Conservation (phyloP, 495 filamentous ascomycete genomes). For the Xylaria cubensis region DNA sequence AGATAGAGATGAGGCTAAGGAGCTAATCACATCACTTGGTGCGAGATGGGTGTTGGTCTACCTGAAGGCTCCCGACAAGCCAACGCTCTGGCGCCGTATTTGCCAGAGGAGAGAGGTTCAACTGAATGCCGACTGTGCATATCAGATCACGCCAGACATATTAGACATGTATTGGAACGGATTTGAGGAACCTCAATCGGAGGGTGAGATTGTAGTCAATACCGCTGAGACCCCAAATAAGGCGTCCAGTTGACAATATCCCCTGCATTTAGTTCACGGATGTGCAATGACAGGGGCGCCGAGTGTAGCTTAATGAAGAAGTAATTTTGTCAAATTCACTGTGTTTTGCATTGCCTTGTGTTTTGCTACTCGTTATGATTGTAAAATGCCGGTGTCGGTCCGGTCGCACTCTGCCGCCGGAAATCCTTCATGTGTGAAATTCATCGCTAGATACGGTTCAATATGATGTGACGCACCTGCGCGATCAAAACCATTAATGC, state of each 20-base stretch:
- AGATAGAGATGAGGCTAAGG: conserved; percentile 44
- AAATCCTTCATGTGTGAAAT: background rate
- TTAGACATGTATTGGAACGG: conserved; percentile 47
- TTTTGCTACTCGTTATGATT: background rate
- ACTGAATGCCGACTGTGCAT: conserved; percentile 48
- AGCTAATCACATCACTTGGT: conserved; percentile 37
- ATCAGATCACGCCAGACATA: conserved; percentile 43
- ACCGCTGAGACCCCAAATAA: background rate
- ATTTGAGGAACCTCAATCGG: conserved; percentile 45
- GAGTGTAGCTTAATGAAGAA: background rate
- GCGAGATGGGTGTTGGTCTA: conserved; percentile 46
- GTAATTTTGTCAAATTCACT: background rate
- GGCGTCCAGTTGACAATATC: background rate
- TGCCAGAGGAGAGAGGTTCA: conserved; percentile 36
- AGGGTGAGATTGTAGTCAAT: conserved; percentile 46
- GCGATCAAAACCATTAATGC: background rate
- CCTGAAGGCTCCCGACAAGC: conserved; percentile 39
- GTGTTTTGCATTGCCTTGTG: background rate
- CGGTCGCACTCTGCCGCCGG: background rate
- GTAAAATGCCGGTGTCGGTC: background rate
- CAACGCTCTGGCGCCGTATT: conserved; percentile 43
- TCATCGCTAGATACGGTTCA: background rate
- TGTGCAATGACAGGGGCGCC: background rate
- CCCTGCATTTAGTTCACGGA: background rate
- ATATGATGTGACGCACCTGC: background rate